Percentiles rank a stretch among this genome's conserved stretches.
These are phyloP conservation scores for Ophiostoma sp. DNA, from an alignment of 2,329 filamentous ascomycete species.

Conservation along the genomic window DNA sequence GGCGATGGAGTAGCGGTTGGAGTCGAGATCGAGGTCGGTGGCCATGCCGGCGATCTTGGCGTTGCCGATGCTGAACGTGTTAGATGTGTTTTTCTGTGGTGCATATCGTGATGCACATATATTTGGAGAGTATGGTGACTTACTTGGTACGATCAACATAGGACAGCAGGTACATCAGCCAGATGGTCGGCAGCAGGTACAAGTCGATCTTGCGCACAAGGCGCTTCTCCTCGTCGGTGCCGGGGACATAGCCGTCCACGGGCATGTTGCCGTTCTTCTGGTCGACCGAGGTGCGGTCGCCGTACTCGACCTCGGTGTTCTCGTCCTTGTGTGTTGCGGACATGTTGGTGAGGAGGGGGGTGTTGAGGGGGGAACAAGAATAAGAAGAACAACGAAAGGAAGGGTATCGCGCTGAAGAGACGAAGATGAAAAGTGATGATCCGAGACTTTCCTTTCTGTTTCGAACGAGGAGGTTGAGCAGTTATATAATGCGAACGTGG, in stretches of 20 bases:
- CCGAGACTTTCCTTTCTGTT: not conserved
- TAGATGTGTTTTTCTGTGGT: too few species aligned
- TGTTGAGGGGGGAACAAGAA: not conserved
- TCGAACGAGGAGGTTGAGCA: not conserved
- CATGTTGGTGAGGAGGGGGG: not conserved
- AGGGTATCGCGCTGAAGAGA: not conserved
- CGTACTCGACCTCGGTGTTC: constrained; percentile 10
- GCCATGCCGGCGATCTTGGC: constrained; percentile 47
- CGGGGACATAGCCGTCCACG: not conserved
- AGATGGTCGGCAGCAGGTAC: constrained; percentile 25
- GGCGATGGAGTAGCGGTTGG: constrained; percentile 58
- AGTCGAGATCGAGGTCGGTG: constrained; percentile 47
- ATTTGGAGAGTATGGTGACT: not conserved
- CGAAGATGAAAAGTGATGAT: not conserved
- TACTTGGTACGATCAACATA: constrained; percentile 55
- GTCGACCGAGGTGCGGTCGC: constrained; percentile 9
- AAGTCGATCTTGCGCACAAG: constrained; percentile 38
- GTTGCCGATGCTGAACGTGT: constrained; percentile 38
- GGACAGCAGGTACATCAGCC: constrained; percentile 52
- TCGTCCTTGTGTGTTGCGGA: not conserved
- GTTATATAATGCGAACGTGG: not conserved
- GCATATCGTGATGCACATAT: not conserved
- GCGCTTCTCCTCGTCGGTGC: constrained; percentile 26
- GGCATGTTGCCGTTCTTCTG: not conserved
- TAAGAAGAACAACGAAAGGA: not conserved